Conservation (phyloP, 371 early-diverging fungal species). For the Mortierella sp. region DNA sequence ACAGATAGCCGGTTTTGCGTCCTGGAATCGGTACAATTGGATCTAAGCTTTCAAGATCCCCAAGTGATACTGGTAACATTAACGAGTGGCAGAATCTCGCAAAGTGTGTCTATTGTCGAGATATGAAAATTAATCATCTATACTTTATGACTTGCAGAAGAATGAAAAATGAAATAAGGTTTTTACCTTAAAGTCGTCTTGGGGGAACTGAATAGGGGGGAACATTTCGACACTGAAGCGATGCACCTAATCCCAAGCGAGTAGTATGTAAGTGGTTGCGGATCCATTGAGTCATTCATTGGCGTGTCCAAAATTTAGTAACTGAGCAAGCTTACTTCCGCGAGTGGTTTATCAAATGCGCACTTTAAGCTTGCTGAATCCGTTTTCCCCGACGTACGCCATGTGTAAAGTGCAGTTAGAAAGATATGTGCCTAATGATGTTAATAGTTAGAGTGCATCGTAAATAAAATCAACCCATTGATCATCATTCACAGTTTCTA, state of each 20-base stretch:
- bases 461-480: background rate
- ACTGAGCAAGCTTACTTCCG: constrained; percentile 23
- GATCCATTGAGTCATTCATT: background rate
- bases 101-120: constrained; percentile 25
- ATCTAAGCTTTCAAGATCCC: constrained; percentile 46
- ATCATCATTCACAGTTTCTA: background rate
- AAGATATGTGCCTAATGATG: constrained; percentile 36
- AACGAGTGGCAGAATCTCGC: constrained; percentile 40
- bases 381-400: constrained; percentile 25
- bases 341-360: constrained; percentile 15
- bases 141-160: too few relatives aligned
- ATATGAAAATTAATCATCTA: background rate
- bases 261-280: background rate
- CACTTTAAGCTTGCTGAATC: constrained; percentile 7
- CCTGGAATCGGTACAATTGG: constrained; percentile 29
- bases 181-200: constrained; percentile 43
- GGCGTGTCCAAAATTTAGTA: background rate
- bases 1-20: constrained; percentile 46
- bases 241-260: constrained; percentile 15
- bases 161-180: background rate
- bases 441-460: background rate
- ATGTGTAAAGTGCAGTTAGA: constrained; percentile 30
- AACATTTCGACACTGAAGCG: constrained; percentile 34
- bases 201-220: constrained; percentile 49
- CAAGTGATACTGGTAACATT: constrained; percentile 38